Evolutionary conservation across 2,329 filamentous ascomycete species (phyloP).

Genomic region (Hymenoscyphus infarciens): DNA sequence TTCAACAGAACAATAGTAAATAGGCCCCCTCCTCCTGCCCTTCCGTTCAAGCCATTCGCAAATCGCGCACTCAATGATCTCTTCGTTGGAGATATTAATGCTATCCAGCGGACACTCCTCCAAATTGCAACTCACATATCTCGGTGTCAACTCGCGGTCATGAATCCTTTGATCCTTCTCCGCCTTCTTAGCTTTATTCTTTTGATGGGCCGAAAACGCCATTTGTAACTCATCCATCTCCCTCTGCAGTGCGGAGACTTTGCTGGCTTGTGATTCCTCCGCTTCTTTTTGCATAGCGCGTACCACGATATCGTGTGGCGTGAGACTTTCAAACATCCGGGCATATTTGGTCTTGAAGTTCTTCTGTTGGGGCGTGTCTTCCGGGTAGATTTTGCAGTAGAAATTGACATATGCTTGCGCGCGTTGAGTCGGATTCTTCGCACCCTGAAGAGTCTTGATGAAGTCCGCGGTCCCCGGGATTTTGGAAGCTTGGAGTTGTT

Average conservation of each 20-base stretch:
- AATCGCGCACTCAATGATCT: conserved; percentile 29
- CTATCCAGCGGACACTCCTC: conserved; percentile 23
- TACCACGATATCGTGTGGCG: conserved; percentile 29
- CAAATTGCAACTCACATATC: conserved; percentile 22
- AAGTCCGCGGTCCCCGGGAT: conserved; percentile 17
- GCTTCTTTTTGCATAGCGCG: conserved; percentile 29
- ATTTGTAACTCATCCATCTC: conserved; percentile 29
- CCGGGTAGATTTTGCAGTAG: conserved; percentile 25
- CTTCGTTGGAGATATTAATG: conserved; percentile 23
- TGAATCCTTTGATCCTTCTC: conserved; percentile 24
- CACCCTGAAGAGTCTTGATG: conserved; percentile 20
- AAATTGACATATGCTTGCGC: conserved; percentile 28
- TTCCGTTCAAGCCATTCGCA: conserved; percentile 31
- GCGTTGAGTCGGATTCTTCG: conserved; percentile 25
- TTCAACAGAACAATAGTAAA: conserved; percentile 29
- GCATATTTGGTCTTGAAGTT: conserved; percentile 33
- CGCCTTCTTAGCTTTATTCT: conserved; percentile 29
- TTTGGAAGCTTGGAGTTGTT: conserved; percentile 9
- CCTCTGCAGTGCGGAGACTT: conserved; percentile 19
- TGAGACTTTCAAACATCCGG: conserved; percentile 28
- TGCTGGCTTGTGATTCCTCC: conserved; percentile 18
- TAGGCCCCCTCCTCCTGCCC: conserved; percentile 17
- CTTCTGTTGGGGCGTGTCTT: conserved; percentile 24
- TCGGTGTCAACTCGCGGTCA: conserved; percentile 19
- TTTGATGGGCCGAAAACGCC: conserved; percentile 31